Evolutionary conservation across 2,329 filamentous ascomycete genomes (phyloP).

Genomic region (Drechmeria coniospora): DNA sequence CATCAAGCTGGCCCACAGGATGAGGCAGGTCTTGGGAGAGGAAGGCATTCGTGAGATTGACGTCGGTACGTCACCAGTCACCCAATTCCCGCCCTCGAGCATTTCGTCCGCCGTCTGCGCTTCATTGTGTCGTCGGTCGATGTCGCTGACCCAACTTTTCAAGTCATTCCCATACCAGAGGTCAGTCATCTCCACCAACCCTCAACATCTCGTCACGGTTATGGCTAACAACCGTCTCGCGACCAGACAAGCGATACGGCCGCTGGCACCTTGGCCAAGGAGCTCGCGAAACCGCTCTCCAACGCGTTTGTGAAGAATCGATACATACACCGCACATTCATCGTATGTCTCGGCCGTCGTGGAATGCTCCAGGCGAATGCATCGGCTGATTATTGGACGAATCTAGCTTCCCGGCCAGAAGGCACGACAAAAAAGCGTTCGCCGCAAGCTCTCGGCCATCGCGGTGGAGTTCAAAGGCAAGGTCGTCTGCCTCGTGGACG

Average conservation of each 20-base stretch:
- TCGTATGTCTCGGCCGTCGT: too few relatives aligned
- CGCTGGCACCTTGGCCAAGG: slow-evolving; percentile 59
- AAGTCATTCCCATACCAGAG: slow-evolving; percentile 62
- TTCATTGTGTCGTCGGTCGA: too few relatives aligned
- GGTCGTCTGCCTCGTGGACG: slow-evolving; percentile 73
- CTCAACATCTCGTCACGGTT: not conserved
- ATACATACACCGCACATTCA: slow-evolving; percentile 79
- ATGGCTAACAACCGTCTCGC: slow-evolving; percentile 1
- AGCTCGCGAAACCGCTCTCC: slow-evolving; percentile 60
- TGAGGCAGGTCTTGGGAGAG: slow-evolving; percentile 51
- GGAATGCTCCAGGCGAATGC: not conserved
- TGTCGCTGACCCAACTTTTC: too few relatives aligned
- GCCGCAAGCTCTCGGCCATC: slow-evolving; percentile 80
- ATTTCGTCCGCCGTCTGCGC: slow-evolving; percentile 6
- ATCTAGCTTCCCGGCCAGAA: slow-evolving; percentile 50
- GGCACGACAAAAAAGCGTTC: slow-evolving; percentile 68
- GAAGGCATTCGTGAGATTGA: slow-evolving; percentile 64
- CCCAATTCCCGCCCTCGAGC: slow-evolving; percentile 4
- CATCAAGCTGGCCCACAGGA: slow-evolving; percentile 57
- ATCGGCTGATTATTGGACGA: slow-evolving; percentile 19
- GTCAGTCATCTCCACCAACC: slow-evolving; percentile 6
- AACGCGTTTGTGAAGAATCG: slow-evolving; percentile 82
- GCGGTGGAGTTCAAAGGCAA: slow-evolving; percentile 68
- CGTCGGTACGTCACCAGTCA: slow-evolving; percentile 22
- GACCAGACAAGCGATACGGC: slow-evolving; percentile 65